Conservation (phyloP, 2,329 filamentous ascomycete species). For the Curvularia eragrostidis region DNA sequence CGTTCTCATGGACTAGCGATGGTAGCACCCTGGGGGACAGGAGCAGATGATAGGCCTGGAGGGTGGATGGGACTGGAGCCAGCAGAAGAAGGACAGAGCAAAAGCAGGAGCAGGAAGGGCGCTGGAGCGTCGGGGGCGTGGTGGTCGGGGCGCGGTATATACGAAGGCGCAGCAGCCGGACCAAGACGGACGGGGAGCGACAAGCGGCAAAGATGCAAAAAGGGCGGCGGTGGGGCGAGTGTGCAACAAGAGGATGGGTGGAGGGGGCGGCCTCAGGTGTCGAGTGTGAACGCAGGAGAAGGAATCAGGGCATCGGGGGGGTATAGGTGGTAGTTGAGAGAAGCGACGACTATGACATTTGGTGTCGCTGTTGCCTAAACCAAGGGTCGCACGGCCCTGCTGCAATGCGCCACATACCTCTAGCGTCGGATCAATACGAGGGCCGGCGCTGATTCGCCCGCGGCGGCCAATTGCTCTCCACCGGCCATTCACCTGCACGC, state of each 20-base stretch:
- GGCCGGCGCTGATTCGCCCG: constrained; percentile 28
- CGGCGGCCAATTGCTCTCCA: background rate
- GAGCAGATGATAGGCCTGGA: constrained; percentile 18
- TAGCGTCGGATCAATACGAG: constrained; percentile 28
- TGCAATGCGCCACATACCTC: constrained; percentile 7
- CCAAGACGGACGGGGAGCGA: constrained; percentile 40
- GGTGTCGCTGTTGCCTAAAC: constrained; percentile 19
- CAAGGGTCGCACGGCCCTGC: constrained; percentile 20
- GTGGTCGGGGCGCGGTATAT: constrained; percentile 32
- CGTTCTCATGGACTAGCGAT: constrained; percentile 34
- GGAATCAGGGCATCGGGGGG: constrained; percentile 26
- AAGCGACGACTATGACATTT: constrained; percentile 17
- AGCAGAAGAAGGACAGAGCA: background rate
- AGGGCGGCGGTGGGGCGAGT: constrained; percentile 33
- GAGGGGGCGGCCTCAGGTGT: constrained; percentile 40
- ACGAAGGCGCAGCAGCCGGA: constrained; percentile 45
- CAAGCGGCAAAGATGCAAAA: constrained; percentile 33
- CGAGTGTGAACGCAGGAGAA: constrained; percentile 23
- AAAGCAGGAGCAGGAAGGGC: constrained; percentile 37
- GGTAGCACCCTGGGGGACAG: constrained; percentile 15
- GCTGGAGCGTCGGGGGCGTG: constrained; percentile 30
- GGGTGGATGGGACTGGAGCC: constrained; percentile 8
- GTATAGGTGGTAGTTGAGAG: constrained; percentile 28
- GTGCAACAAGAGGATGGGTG: constrained; percentile 25
- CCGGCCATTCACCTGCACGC: background rate